Evolutionary conservation across 2,329 filamentous ascomycete genomes (phyloP), one percentile per base, ranked within the genome.

Genomic region (Penicillium sp.): DNA sequence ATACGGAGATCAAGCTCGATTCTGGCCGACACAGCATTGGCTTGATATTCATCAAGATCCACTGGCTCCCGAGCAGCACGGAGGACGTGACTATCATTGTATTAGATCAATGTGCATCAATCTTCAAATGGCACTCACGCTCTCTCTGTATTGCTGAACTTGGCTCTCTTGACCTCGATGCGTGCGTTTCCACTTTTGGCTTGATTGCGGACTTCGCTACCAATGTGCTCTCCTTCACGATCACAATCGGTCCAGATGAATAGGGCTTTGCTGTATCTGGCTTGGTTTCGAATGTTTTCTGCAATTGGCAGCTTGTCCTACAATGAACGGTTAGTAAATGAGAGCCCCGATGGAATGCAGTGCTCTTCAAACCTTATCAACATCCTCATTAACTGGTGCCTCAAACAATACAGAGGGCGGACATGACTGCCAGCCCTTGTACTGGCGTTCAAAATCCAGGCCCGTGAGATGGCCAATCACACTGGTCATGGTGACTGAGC

Each of bases 231-330:
- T 35, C 95, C 95, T 80, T 99, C 95, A 54, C 93, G 87, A 80
- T 99, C 95, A 75, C 95, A 98, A 82, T 99, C 95, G 0, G 95
- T 99, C 95, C 95, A 99, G 66, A 99, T 97, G 74, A 96, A 93
- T 31, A 99, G 81, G 13, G 88, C 86, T 54, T 82, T 84, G n/a
- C 87, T 83, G 70, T 84, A 83, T 58, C 83, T 83, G 19, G 95
- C 93, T 73, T 96, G 88, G 1, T 83, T 79, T 64, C 88, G 85
- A 68, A 99, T 95, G 70, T 99, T 99, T 31, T 87, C 82, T 10
- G 93, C 92, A 61, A 99, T 89, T 1, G 82, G 78, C 67, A 87
- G 87, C 70, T 93, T 96, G 68, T 93, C 88, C 86, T 93, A 63
- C 49, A 50, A 6, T 43, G n/a, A 11, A 35, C 24, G 8, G 24